Conservation (phyloP, 2,329 filamentous ascomycete genomes). For the Blastomyces percursus region DNA sequence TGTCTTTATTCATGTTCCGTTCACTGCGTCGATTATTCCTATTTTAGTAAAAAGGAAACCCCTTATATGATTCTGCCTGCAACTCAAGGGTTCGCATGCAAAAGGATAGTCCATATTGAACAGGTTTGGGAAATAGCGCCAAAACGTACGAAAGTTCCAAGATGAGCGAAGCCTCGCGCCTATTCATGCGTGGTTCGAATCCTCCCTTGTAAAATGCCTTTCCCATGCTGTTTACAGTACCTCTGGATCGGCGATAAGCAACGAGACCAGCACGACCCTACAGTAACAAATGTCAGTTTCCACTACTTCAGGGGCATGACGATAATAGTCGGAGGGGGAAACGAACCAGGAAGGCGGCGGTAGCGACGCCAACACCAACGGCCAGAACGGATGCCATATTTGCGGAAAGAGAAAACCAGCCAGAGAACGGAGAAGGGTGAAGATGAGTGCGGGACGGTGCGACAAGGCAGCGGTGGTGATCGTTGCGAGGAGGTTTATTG, state of each 20-base stretch:
- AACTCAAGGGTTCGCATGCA: neutral
- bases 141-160: conserved; percentile 68
- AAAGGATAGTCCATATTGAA: neutral
- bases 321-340: neutral
- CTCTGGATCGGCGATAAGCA: conserved; percentile 68
- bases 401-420: neutral
- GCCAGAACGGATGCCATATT: conserved; percentile 35
- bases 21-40: conserved; percentile 51
- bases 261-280: conserved; percentile 88
- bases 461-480: neutral
- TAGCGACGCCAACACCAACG: conserved; percentile 37
- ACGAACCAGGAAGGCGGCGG: conserved; percentile 68
- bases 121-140: neutral
- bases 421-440: no score
- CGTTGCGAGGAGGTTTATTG: neutral
- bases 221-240: conserved; percentile 61
- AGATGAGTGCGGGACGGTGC: neutral
- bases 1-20: conserved; percentile 76
- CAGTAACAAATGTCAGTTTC: conserved; percentile 12
- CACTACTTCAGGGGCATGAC: neutral
- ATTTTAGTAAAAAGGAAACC: neutral
- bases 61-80: conserved; percentile 9
- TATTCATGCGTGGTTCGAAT: conserved; percentile 93
- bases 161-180: conserved; percentile 81
- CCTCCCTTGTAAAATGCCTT: conserved; percentile 96